Evolutionary conservation across 805 yeast genomes (phyloP).

Genomic region (Yarrowia porcina): DNA sequence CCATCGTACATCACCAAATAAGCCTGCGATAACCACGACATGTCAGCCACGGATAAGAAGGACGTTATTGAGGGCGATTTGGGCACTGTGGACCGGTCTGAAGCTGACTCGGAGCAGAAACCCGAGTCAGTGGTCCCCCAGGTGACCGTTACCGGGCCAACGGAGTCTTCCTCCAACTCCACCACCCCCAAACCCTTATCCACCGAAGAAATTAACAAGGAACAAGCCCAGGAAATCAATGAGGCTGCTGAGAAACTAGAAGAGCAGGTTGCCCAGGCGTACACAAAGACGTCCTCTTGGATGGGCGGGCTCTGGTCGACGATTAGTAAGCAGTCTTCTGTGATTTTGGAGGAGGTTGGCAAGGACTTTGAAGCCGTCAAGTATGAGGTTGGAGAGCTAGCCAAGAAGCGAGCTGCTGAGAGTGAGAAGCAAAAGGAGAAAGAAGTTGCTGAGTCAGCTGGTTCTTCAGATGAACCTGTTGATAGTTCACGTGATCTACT

Average conservation of each 20-base stretch:
- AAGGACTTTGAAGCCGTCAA: constrained; percentile 33
- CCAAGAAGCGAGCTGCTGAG: constrained; percentile 26
- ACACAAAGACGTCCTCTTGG: constrained; percentile 29
- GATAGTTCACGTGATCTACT: constrained; percentile 26
- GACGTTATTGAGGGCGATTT: background rate
- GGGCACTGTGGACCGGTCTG: background rate
- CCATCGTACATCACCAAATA: background rate
- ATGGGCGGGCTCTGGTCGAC: constrained; percentile 34
- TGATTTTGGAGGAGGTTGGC: constrained; percentile 33
- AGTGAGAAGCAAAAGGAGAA: background rate
- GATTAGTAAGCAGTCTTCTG: constrained; percentile 35
- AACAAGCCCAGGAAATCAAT: constrained; percentile 29
- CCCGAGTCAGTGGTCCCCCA: background rate
- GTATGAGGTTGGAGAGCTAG: constrained; percentile 28
- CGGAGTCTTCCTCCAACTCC: too few relatives aligned
- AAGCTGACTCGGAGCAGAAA: background rate
- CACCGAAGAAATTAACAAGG: background rate
- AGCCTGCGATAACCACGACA: background rate
- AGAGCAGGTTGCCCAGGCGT: constrained; percentile 32
- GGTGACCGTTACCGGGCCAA: background rate
- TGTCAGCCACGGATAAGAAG: background rate
- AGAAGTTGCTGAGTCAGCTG: background rate
- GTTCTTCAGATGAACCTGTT: background rate
- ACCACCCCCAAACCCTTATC: too few relatives aligned
- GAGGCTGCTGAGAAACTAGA: constrained; percentile 34